Evolutionary conservation across 2,329 filamentous ascomycete genomes (phyloP), one percentile per base, ranked within the genome.

Genomic region (Aspergillus novoparasiticus): DNA sequence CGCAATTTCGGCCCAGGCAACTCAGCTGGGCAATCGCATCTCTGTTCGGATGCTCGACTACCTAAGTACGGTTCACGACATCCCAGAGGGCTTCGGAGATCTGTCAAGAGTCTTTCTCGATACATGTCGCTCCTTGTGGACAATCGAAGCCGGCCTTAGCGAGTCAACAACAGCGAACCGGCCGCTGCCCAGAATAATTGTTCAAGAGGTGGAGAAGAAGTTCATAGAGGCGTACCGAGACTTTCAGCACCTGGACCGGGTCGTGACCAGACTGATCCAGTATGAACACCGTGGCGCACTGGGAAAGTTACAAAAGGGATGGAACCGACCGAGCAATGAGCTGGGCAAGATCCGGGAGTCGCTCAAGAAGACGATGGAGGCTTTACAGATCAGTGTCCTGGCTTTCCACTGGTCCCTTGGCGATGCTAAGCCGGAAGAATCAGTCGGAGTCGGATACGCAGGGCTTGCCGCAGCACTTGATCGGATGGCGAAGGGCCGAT

Each of bases 321-420:
- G 87, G 78, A 84, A 87, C 57, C 69, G 69, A 4, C 69, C 69
- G 11, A 56, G 59, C 28, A 57, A 71, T 30, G 69, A 71, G 30
- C 57, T 71, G 28, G 58, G 62, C 23, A 69, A 64, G 48, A 69
- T 71, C 34, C 83, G 83, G 48, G 75, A 79, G 3, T 86, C 85
- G 12, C 79, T 91, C 10, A 80, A 78, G 11, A 86, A 83, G 72
- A 88, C 85, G 14, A 83, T 85, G 11, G 87, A 90, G 68, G 83
- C 86, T 2, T 76, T 91, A 56, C 85, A 84, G 68, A 87, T 90
- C 81, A 89, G 86, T 70, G 84, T 87, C 0, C 82, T 89, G 53
- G 86, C 90, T 69, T 90, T 90, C 74, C 84, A 89, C 67, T 90
- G 88, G 87, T 86, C 84, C 23, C 79, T 90, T 4, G 87, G 87